A percentile compares a stretch with the other conserved stretches of the same genome.
phyloP scores from a whole-genome alignment of 495 filamentous ascomycete genomes.

The Xylona heveae region DNA sequence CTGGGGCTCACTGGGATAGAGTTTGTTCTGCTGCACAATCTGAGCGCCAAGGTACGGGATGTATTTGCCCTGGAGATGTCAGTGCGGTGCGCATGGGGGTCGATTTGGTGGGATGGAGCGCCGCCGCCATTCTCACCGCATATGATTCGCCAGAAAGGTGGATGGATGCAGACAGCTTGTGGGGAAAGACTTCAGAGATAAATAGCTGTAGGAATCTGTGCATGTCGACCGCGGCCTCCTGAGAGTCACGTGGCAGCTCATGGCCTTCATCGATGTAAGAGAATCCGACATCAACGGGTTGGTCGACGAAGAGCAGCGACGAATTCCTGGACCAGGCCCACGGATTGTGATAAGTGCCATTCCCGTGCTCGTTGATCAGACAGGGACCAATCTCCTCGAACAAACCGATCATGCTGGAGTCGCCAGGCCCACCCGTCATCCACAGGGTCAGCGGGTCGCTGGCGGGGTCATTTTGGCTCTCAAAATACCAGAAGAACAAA shows the following conservation, averaged over 20 bases:
- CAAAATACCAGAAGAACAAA: conserved; percentile 49
- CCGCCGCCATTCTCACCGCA: conserved; percentile 17
- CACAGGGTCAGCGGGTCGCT: conserved; percentile 38
- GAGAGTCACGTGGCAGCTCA: conserved; percentile 12
- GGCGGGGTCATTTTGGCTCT: conserved; percentile 31
- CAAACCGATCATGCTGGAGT: conserved; percentile 37
- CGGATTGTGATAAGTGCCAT: conserved; percentile 30
- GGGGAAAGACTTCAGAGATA: conserved; percentile 19
- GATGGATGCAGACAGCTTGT: conserved; percentile 11
- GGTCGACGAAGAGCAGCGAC: conserved; percentile 40
- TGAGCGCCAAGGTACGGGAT: conserved; percentile 17
- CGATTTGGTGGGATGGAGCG: too few species aligned
- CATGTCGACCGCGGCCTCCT: conserved; percentile 17
- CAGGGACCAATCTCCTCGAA: conserved; percentile 45
- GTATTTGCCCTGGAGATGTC: conserved; percentile 16
- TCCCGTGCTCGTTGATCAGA: conserved; percentile 25
- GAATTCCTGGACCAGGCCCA: conserved; percentile 35
- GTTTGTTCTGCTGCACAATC: conserved; percentile 16
- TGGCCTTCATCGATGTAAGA: conserved; percentile 26
- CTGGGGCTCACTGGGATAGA: conserved; percentile 13
- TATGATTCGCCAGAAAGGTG: conserved; percentile 18
- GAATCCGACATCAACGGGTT: conserved; percentile 36
- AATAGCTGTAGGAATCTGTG: conserved; percentile 21
- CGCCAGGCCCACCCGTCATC: conserved; percentile 39
- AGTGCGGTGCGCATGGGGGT: conserved; percentile 1